A percentile compares a stretch with the other conserved stretches of the same genome.
These are phyloP conservation scores for Solanum corneliomulleri DNA, from an alignment of 257 asterid genomes.

Conservation along the genomic window DNA sequence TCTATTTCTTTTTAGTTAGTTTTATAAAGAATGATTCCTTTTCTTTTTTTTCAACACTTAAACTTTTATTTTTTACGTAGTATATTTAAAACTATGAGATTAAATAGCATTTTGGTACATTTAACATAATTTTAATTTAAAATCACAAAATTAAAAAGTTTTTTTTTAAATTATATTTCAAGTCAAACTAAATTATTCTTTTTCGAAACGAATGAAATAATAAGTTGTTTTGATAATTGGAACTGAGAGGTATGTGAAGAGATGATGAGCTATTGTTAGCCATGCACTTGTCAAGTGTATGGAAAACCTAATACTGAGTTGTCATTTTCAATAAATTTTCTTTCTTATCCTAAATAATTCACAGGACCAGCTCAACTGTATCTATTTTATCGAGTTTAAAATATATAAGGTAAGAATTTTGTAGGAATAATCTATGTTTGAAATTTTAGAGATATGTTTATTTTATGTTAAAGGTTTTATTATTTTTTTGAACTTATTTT, in stretches of 20 bases:
- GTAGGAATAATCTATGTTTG: rapidly evolving
- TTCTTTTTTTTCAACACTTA: rapidly evolving
- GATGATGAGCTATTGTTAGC: neutral
- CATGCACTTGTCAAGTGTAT: neutral
- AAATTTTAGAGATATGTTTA: too few species aligned
- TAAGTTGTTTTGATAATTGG: neutral
- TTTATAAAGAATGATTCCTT: too few species aligned
- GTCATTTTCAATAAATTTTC: neutral
- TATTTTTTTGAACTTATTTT: too few species aligned
- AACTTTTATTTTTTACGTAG: too few species aligned
- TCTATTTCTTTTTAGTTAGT: too few species aligned
- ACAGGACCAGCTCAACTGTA: neutral
- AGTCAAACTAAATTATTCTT: rapidly evolving
- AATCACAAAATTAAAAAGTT: rapidly evolving
- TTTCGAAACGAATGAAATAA: too few species aligned
- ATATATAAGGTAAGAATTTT: neutral
- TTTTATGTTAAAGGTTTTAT: too few species aligned
- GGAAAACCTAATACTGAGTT: neutral
- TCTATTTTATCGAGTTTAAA: neutral
- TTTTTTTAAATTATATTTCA: neutral
- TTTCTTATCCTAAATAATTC: neutral
- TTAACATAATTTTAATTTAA: too few species aligned
- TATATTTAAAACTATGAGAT: rapidly evolving
- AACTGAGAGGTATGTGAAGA: neutral
- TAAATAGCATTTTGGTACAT: rapidly evolving